Conservation (phyloP, 2,329 filamentous ascomycete genomes). For the Aspergillus sclerotialis region DNA sequence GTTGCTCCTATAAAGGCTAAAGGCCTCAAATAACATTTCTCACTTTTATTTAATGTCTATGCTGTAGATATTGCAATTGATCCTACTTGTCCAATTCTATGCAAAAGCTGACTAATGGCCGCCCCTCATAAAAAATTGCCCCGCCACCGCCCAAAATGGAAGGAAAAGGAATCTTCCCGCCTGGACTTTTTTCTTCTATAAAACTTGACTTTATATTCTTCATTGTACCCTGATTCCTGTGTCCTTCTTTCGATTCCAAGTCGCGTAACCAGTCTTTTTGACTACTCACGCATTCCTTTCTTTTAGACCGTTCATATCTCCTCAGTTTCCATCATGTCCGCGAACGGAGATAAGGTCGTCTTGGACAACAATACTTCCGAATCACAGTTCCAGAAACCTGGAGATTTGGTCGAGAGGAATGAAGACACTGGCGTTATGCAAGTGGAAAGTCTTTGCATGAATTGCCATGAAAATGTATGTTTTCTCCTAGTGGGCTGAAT, state of each 20-base stretch:
- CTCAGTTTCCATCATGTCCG: conserved; percentile 20
- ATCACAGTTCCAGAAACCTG: conserved; percentile 32
- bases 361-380: conserved; percentile 13
- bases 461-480: conserved; percentile 67
- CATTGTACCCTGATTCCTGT: background rate
- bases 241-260: background rate
- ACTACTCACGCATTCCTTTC: background rate
- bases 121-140: conserved; percentile 18
- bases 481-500: background rate
- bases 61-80: background rate
- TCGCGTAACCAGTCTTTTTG: background rate
- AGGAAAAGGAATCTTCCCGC: conserved; percentile 26
- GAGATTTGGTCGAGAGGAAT: conserved; percentile 30
- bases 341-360: conserved; percentile 12
- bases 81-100: background rate
- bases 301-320: background rate
- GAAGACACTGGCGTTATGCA: conserved; percentile 39
- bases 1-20: no score
- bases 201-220: conserved; percentile 2
- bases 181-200: conserved; percentile 16
- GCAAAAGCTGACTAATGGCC: background rate
- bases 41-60: background rate
- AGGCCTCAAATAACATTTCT: no score
- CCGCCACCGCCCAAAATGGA: conserved; percentile 17
- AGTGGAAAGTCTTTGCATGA: conserved; percentile 74